phyloP scores from a whole-genome alignment of 305 asterid genomes.

The Ilex paraguariensis region DNA sequence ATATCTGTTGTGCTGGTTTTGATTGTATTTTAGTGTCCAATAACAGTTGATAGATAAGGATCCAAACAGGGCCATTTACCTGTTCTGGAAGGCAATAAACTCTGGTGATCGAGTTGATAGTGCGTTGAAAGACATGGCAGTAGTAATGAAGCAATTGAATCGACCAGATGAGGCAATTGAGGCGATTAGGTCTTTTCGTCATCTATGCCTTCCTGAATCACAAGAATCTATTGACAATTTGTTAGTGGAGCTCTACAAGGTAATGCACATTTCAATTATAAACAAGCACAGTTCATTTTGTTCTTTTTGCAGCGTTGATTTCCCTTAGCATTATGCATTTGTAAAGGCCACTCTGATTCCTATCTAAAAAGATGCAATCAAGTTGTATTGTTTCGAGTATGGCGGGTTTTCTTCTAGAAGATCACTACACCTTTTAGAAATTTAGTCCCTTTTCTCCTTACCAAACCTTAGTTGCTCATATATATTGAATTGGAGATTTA shows the following conservation, averaged over 20 bases:
- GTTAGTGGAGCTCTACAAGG: slow-evolving; percentile 80
- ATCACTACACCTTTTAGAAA: too few relatives aligned
- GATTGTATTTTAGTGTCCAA: neutral
- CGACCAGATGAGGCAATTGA: slow-evolving; percentile 88
- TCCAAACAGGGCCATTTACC: slow-evolving; percentile 73
- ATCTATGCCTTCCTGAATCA: slow-evolving; percentile 76
- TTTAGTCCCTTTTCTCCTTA: too few relatives aligned
- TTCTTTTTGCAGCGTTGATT: neutral
- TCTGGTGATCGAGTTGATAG: slow-evolving; percentile 90
- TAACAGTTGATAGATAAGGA: slow-evolving; percentile 76
- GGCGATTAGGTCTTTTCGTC: slow-evolving; percentile 91
- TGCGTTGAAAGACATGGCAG: slow-evolving; percentile 96
- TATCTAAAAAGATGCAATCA: too few relatives aligned
- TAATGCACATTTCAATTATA: neutral
- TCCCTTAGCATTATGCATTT: neutral
- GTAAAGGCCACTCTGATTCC: neutral
- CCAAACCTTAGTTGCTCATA: too few relatives aligned
- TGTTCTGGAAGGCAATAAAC: slow-evolving; percentile 93
- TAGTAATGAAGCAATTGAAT: slow-evolving; percentile 81
- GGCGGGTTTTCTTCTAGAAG: too few relatives aligned
- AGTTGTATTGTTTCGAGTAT: too few relatives aligned
- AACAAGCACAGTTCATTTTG: neutral
- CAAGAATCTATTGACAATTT: slow-evolving; percentile 87
- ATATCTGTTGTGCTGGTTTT: neutral
- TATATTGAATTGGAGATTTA: too few relatives aligned